These are phyloP conservation scores for Neurospora sp. DNA, from an alignment of 495 filamentous ascomycete genomes.

Conservation along the genomic window DNA sequence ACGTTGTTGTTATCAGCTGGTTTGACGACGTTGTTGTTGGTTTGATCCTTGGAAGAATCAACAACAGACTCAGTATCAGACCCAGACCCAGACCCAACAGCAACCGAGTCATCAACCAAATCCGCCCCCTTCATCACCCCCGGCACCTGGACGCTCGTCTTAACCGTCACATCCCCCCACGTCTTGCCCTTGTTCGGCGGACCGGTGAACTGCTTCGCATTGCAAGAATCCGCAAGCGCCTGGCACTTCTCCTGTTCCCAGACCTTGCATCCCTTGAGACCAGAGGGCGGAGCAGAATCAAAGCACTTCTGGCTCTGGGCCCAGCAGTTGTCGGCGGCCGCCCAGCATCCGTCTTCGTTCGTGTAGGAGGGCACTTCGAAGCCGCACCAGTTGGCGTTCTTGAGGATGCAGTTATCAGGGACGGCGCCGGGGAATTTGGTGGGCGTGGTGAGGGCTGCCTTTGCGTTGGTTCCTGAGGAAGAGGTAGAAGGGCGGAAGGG, in stretches of 20 bases:
- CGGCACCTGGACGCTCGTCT: not conserved
- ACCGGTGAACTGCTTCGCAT: slow-evolving; percentile 37
- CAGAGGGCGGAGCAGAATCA: slow-evolving; percentile 44
- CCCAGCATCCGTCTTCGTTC: slow-evolving; percentile 49
- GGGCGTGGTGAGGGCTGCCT: slow-evolving; percentile 10
- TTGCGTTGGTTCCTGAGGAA: not conserved
- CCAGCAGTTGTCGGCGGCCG: slow-evolving; percentile 43
- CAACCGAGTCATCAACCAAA: not conserved
- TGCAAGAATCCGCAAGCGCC: slow-evolving; percentile 39
- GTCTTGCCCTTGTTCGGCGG: slow-evolving; percentile 47
- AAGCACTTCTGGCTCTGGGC: slow-evolving; percentile 48
- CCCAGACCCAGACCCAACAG: no score
- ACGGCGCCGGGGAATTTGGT: slow-evolving; percentile 34
- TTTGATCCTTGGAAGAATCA: not conserved
- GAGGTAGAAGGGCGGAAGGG: slow-evolving; percentile 27
- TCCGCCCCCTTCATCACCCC: slow-evolving; percentile 6
- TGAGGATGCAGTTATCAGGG: slow-evolving; percentile 45
- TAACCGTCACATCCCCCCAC: slow-evolving; percentile 17
- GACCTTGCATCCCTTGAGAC: slow-evolving; percentile 43
- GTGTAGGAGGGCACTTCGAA: slow-evolving; percentile 45
- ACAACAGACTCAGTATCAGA: not conserved
- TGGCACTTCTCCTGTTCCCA: slow-evolving; percentile 52
- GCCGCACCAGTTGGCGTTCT: slow-evolving; percentile 66
- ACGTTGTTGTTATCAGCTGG: not conserved
- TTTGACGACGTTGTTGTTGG: not conserved